A percentile compares a stretch with the other conserved stretches of the same genome.
Evolutionary conservation across 1,284 basidiomycete genomes (phyloP).

Genomic region (Tilletia indica): DNA sequence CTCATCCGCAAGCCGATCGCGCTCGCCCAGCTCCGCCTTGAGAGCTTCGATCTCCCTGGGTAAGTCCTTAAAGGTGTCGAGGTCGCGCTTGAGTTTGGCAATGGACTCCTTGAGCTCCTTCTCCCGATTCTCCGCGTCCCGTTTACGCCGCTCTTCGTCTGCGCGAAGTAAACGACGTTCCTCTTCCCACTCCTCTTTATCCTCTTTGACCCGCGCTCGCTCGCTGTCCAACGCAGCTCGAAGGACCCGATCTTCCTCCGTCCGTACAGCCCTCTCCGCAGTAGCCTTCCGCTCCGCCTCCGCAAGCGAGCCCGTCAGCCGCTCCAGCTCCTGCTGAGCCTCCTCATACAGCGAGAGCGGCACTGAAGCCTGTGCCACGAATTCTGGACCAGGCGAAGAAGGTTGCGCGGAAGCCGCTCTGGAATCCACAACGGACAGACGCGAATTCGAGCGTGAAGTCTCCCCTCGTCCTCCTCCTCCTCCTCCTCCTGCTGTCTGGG

Average conservation of each 20-base stretch:
- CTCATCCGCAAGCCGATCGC: conserved; percentile 15
- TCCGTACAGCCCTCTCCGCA: conserved; percentile 48
- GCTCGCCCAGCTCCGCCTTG: conserved; percentile 18
- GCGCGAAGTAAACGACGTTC: conserved; percentile 59
- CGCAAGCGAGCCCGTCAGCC: conserved; percentile 47
- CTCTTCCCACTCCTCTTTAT: conserved; percentile 62
- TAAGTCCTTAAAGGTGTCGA: conserved; percentile 67
- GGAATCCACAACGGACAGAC: background rate
- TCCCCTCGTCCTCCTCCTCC: too few relatives aligned
- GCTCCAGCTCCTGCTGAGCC: conserved; percentile 53
- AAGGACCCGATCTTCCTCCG: conserved; percentile 59
- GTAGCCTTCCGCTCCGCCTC: conserved; percentile 44
- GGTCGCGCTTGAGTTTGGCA: conserved; percentile 25
- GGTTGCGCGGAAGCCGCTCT: background rate
- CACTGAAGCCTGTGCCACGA: conserved; percentile 36
- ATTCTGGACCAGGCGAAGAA: conserved; percentile 28
- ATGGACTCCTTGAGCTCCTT: conserved; percentile 25
- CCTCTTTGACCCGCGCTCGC: conserved; percentile 58
- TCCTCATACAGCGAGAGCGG: conserved; percentile 51
- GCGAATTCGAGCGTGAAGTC: background rate
- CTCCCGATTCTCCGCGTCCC: conserved; percentile 58
- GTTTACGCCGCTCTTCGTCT: conserved; percentile 58
- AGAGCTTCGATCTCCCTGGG: conserved; percentile 45
- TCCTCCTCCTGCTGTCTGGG: too few relatives aligned
- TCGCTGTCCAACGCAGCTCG: conserved; percentile 60